Base-by-base conservation (phyloP, 2,329 filamentous ascomycete genomes). In the Nothopassalora personata region DNA sequence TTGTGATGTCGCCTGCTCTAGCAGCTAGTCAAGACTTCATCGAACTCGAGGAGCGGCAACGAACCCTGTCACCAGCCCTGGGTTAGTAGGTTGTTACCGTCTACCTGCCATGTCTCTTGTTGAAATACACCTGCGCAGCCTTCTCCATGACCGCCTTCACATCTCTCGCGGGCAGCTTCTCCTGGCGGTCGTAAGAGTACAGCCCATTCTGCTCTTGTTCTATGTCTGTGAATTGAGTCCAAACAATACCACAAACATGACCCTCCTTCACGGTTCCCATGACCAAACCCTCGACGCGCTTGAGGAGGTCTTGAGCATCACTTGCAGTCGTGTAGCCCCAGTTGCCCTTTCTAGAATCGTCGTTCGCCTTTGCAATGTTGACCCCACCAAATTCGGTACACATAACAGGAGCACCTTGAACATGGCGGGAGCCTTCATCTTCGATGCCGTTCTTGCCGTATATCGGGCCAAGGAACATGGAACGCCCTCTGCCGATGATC, bases 291-390 rank as follows among this genome's bases (percentile, higher is more conserved):
- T 85, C 81, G 43, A 87, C 77, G 2, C 85, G 72, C 60, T 77
- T 75, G 18, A 88, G 73, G 57, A 88, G 68, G 64, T 88, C 86
- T 15, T 80, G 75, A 0, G 83, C 72, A 66, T 87, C 82, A 0
- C 72, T 79, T 0, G 86, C 86, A 0, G 86, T 88, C 1, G 85
- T 88, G 67, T 88, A 88, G 0, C 86, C 86, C 86, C 86, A 88
- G 57, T 85, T 82, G 9, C 78, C 79, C 0, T 78, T 66, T 13
- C 64, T 51, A 5, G 53, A 55, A 18, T 66, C 62, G 27, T 72
- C 72, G 46, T 77, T 76, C 0, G 76, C 72, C 0, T 79, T 77
- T 0, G 83, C 81, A 65, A 88, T 86, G 66, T 87, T 88, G 46
- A 88, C 83, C 3, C 86, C 86, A 2, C 85, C 86, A 61, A 87